These are phyloP conservation scores for Starmerella apis DNA, from an alignment of 805 yeast genomes.

Conservation along the genomic window DNA sequence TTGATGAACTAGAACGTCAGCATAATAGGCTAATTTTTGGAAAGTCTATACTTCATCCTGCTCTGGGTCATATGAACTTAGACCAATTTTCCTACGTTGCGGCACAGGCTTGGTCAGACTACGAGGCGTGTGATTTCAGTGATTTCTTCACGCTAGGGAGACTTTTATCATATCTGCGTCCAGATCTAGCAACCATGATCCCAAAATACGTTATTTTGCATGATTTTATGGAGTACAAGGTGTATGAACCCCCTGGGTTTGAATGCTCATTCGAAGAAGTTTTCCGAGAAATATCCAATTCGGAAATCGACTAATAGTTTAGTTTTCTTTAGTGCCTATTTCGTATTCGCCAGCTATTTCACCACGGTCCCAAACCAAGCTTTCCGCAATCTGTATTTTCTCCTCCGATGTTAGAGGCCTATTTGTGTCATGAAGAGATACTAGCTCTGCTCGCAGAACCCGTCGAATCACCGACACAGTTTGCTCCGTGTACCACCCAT, in stretches of 20 bases:
- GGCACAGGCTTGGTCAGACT: background rate
- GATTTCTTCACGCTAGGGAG: constrained; percentile 10
- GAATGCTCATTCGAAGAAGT: background rate
- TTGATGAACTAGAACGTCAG: background rate
- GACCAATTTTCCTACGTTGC: background rate
- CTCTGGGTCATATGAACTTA: background rate
- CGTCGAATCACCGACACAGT: constrained; percentile 56
- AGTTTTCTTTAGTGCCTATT: no score
- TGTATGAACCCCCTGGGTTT: background rate
- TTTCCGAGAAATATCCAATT: background rate
- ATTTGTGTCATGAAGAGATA: constrained; percentile 9
- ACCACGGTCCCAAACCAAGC: background rate
- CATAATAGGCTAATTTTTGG: background rate
- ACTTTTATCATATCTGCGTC: background rate
- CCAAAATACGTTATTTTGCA: background rate
- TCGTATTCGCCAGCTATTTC: no score
- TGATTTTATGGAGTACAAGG: background rate
- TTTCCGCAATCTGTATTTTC: background rate
- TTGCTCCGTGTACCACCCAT: constrained; percentile 70
- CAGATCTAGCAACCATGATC: background rate
- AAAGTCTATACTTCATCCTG: background rate
- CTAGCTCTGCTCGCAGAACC: constrained; percentile 50
- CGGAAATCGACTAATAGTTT: no score
- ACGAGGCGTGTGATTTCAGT: background rate
- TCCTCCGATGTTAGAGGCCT: background rate